phyloP scores from a whole-genome alignment of 2,329 filamentous ascomycete genomes.

The Exophiala aquamarina region DNA sequence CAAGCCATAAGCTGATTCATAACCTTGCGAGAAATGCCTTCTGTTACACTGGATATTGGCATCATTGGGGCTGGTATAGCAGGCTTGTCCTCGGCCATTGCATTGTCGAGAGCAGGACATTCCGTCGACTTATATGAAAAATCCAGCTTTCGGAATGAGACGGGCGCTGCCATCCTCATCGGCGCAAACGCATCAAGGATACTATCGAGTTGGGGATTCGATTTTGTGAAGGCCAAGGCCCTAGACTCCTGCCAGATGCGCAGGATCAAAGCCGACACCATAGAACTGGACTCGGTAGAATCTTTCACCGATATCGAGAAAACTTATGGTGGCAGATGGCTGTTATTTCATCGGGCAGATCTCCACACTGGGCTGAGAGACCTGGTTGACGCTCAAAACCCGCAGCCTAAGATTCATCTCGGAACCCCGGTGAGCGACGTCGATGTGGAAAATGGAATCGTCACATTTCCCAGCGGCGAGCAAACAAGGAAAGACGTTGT shows the following conservation, averaged over 20 bases:
- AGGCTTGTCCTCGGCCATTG: slow-evolving; percentile 33
- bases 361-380: slow-evolving; percentile 30
- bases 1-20: no score
- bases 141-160: slow-evolving; percentile 31
- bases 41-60: slow-evolving; percentile 12
- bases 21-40: no score
- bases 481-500: slow-evolving; percentile 32
- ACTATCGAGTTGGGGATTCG: slow-evolving; percentile 30
- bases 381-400: slow-evolving; percentile 16
- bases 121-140: slow-evolving; percentile 32
- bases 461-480: slow-evolving; percentile 27
- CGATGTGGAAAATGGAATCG: slow-evolving; percentile 24
- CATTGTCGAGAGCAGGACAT: slow-evolving; percentile 33
- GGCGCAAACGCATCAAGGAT: slow-evolving; percentile 32
- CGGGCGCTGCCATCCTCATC: slow-evolving; percentile 33
- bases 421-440: slow-evolving; percentile 26
- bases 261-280: slow-evolving; percentile 24
- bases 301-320: slow-evolving; percentile 19
- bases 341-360: slow-evolving; percentile 32
- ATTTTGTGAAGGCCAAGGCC: slow-evolving; percentile 29
- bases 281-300: slow-evolving; percentile 23
- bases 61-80: slow-evolving; percentile 34
- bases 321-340: slow-evolving; percentile 27
- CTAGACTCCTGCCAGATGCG: slow-evolving; percentile 23
- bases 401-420: slow-evolving; percentile 25